Percentiles rank a stretch among this genome's conserved stretches.
Conservation (phyloP, 768 basidiomycete genomes). For the Tulasnella sp. region DNA sequence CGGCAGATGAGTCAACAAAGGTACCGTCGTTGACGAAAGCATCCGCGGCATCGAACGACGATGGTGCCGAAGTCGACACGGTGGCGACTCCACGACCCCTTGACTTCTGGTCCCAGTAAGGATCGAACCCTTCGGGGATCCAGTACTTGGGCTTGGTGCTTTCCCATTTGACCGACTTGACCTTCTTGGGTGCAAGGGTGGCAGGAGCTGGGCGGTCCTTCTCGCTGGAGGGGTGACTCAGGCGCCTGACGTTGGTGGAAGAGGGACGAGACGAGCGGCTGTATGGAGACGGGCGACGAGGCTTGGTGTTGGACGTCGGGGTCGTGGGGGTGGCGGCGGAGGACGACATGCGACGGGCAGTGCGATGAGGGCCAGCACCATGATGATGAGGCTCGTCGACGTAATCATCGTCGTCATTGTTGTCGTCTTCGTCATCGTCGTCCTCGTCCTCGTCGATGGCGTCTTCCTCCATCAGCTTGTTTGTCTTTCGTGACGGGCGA, state of each 20-base stretch:
- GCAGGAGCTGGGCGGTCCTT: neutral
- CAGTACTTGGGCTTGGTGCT: conserved; percentile 12
- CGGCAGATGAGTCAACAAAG: neutral
- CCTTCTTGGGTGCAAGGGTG: neutral
- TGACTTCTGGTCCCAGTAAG: conserved; percentile 10
- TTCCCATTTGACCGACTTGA: conserved; percentile 11
- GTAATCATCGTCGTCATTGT: conserved; percentile 3
- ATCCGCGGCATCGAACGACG: neutral
- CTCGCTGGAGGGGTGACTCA: neutral
- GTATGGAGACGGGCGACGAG: neutral
- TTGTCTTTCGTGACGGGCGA: neutral
- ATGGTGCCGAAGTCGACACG: neutral
- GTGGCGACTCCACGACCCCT: conserved; percentile 3
- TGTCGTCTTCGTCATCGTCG: neutral
- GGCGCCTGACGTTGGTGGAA: neutral
- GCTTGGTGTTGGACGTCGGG: neutral
- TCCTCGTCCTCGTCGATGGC: neutral
- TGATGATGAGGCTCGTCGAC: neutral
- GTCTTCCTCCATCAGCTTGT: neutral
- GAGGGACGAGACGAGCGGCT: conserved; percentile 2
- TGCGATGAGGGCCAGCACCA: neutral
- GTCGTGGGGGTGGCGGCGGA: neutral
- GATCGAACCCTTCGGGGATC: conserved; percentile 11
- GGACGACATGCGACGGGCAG: neutral
- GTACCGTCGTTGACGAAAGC: neutral